Evolutionary conservation across 768 basidiomycete genomes (phyloP).

Genomic region (Hericium rajendrae): DNA sequence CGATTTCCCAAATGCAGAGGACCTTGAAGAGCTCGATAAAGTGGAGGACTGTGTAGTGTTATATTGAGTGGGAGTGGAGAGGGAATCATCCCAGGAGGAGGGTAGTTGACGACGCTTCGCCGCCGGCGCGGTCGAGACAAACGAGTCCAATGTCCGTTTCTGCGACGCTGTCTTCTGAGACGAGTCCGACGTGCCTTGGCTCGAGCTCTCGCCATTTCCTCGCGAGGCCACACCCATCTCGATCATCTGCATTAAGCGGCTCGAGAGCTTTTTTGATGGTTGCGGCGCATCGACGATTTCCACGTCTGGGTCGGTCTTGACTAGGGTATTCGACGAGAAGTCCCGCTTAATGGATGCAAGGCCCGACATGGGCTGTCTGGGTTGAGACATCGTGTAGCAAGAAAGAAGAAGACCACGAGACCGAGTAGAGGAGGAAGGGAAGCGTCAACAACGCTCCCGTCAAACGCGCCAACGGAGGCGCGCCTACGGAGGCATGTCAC

Average conservation of each 20-base stretch:
- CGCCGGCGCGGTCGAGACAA: not conserved
- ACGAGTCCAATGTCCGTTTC: conserved; percentile 14
- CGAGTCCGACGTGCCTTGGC: conserved; percentile 5
- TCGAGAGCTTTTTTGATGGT: conserved; percentile 25
- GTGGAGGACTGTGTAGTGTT: not conserved
- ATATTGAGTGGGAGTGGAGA: not conserved
- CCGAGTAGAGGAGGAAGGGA: not conserved
- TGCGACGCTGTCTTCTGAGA: conserved; percentile 5
- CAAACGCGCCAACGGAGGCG: not conserved
- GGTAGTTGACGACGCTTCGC: conserved; percentile 10
- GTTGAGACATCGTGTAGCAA: not conserved
- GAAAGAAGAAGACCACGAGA: not conserved
- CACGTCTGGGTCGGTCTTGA: conserved; percentile 20
- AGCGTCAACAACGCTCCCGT: not conserved
- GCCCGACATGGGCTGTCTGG: conserved; percentile 37
- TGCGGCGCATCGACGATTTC: conserved; percentile 30
- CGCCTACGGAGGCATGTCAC: not conserved
- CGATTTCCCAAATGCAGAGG: not conserved
- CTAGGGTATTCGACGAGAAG: conserved; percentile 35
- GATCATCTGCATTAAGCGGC: conserved; percentile 11
- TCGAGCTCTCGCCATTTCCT: not conserved
- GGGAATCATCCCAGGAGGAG: conserved; percentile 7
- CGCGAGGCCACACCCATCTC: conserved; percentile 11
- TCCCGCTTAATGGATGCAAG: conserved; percentile 53
- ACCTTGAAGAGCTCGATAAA: not conserved